Evolutionary conservation across 352 stramenopile genomes (phyloP).

Genomic region (Phytophthora multivora): DNA sequence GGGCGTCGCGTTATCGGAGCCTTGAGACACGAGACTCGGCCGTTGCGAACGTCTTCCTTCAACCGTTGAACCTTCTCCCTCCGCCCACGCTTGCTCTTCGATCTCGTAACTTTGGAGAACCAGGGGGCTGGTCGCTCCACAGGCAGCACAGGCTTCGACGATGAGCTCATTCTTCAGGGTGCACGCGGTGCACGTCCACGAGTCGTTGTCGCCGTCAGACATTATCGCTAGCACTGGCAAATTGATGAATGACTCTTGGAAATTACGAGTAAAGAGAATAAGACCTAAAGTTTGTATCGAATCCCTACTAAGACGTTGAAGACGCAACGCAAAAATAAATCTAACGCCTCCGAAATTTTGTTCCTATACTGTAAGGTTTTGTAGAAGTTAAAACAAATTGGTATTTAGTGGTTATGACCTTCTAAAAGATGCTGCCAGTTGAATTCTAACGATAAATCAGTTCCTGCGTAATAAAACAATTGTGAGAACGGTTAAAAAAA

Average conservation of each 20-base stretch:
- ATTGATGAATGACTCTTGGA: constrained; percentile 12
- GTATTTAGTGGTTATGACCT: background rate
- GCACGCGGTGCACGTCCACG: constrained; percentile 59
- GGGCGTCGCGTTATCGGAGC: constrained; percentile 41
- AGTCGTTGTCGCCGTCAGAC: constrained; percentile 31
- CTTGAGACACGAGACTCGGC: constrained; percentile 40
- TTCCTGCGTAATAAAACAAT: no score
- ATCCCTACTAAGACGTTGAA: no score
- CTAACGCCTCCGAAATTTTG: no score
- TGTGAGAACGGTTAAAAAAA: no score
- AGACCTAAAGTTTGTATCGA: background rate
- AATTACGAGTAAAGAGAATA: constrained; percentile 13
- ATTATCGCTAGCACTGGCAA: constrained; percentile 14
- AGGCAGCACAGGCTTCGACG: constrained; percentile 61
- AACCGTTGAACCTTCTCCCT: background rate
- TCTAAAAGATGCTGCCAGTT: background rate
- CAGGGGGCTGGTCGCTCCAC: constrained; percentile 67
- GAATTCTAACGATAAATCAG: background rate
- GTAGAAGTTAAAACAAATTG: no score
- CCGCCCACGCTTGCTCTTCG: constrained; percentile 42
- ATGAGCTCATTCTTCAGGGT: constrained; percentile 68
- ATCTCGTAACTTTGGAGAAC: constrained; percentile 62
- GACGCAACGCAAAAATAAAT: no score
- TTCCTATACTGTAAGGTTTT: no score
- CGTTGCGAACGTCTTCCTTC: constrained; percentile 26